Conservation (phyloP, 2,329 filamentous ascomycete species). For the Exophiala sp. region DNA sequence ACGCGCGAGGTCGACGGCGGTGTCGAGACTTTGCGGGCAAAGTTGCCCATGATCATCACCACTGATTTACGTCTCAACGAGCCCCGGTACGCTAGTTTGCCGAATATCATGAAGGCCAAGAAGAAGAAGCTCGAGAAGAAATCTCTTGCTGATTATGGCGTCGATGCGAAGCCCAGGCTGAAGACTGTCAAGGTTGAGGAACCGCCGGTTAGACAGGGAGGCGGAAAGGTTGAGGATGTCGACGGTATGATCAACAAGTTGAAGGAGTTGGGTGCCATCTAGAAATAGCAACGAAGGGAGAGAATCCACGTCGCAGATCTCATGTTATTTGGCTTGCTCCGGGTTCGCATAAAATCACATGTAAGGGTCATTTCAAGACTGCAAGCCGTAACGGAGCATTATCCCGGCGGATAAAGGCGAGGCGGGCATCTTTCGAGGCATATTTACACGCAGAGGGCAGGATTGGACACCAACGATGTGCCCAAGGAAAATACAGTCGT, state of each 20-base stretch:
- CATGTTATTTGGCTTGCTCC: too few relatives aligned
- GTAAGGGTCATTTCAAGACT: too few relatives aligned
- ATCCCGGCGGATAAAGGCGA: too few relatives aligned
- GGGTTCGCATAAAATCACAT: too few relatives aligned
- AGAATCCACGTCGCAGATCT: too few relatives aligned
- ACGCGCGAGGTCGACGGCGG: constrained; percentile 93
- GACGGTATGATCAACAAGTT: constrained; percentile 89
- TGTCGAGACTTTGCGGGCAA: constrained; percentile 77
- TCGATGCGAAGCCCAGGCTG: constrained; percentile 67
- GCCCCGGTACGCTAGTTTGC: constrained; percentile 88
- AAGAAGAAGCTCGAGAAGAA: constrained; percentile 98
- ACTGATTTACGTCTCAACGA: constrained; percentile 92
- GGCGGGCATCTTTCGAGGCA: too few relatives aligned
- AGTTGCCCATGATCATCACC: constrained; percentile 88
- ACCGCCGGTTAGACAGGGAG: constrained; percentile 79
- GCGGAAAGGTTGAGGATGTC: constrained; percentile 95
- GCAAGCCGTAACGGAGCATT: too few relatives aligned
- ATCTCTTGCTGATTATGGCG: constrained; percentile 71
- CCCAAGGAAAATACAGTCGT: background rate
- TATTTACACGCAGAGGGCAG: too few relatives aligned
- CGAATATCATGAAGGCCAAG: constrained; percentile 99
- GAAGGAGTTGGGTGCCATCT: constrained; percentile 92
- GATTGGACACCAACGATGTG: too few relatives aligned
- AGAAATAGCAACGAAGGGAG: constrained; percentile 28
- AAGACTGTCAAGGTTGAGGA: constrained; percentile 89